These are phyloP conservation scores for Fusarium veterinarium DNA, from an alignment of 2,329 filamentous ascomycete genomes.

Conservation along the genomic window DNA sequence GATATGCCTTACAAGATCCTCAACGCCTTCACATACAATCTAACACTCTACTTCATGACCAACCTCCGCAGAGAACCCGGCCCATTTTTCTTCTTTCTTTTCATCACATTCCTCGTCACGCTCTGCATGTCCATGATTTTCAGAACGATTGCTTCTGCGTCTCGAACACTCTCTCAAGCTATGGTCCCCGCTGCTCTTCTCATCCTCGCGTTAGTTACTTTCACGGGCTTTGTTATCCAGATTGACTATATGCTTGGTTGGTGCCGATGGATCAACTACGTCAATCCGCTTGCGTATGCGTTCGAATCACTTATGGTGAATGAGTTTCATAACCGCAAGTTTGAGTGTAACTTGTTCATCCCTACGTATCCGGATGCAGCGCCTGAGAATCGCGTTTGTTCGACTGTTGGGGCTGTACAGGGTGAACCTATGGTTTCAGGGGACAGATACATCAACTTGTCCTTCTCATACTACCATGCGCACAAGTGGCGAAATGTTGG, in stretches of 20 bases:
- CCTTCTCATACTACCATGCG: slow-evolving; percentile 56
- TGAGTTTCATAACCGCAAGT: slow-evolving; percentile 62
- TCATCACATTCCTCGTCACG: slow-evolving; percentile 55
- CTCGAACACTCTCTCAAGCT: slow-evolving; percentile 63
- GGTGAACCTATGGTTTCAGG: slow-evolving; percentile 59
- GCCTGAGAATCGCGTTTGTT: slow-evolving; percentile 55
- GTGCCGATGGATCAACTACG: slow-evolving; percentile 74
- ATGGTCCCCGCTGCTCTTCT: slow-evolving; percentile 55
- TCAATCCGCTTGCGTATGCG: slow-evolving; percentile 71
- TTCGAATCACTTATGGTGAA: slow-evolving; percentile 75
- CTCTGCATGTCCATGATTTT: slow-evolving; percentile 58
- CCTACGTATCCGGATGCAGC: slow-evolving; percentile 44
- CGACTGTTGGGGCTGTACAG: slow-evolving; percentile 57
- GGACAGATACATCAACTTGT: slow-evolving; percentile 57
- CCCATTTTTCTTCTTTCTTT: slow-evolving; percentile 59
- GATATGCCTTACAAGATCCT: slow-evolving; percentile 56
- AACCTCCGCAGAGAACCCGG: slow-evolving; percentile 56
- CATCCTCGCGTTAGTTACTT: slow-evolving; percentile 44
- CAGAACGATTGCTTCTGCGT: slow-evolving; percentile 50
- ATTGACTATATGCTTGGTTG: slow-evolving; percentile 66
- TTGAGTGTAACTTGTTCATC: slow-evolving; percentile 45
- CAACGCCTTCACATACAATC: slow-evolving; percentile 54
- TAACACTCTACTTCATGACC: slow-evolving; percentile 62
- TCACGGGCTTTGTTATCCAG: slow-evolving; percentile 61
- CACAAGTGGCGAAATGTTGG: slow-evolving; percentile 68